Base-by-base conservation (phyloP, 176 grass and related monocot genomes). In the Musa itinerans region DNA sequence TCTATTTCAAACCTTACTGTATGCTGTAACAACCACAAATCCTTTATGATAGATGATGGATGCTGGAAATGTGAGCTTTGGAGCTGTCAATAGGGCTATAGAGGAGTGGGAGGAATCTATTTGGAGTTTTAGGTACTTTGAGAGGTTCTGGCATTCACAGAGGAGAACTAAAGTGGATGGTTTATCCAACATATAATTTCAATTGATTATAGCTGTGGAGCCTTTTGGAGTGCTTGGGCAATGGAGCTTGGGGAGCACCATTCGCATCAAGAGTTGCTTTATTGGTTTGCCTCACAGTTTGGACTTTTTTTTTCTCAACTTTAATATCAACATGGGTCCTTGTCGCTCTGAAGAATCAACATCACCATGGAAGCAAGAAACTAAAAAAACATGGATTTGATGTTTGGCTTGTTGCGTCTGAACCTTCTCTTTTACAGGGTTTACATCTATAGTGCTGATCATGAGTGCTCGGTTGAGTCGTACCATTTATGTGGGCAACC, bases 31-130 rank as follows among this genome's bases (percentile, higher is more conserved):
- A 77, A 61, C 20, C 59, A 77, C 50, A 67, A 43, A 65, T 77
- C 75, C 75, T 67, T 67, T 53, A 77, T 77, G 75, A 67, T 77
- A 77, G 75, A 77, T 77, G 49, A 77, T 65, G 51, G 49, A 67
- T 67, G 75, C 62, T 77, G 75, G 75, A 53, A 77, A 66, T 77
- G 53, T 61, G 75, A 77, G 75, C 75, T 77, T 66, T 77, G 75
- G 59, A 77, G 75, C 75, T 66, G 48, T 66, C 62, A 53, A 25
- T 77, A 77, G 75, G 61, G 16, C 62, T 77, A 26, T 77, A 77
- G 62, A 77, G 75, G 75, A 67, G 75, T 77, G 75, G 75, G 75
- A 77, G 75, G 50, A 66, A n/a, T 77, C 62, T 52, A 25, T 77
- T 27, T 75, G 75, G 63, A 77, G 16, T 66, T 5, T 63, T 66